Conservation (phyloP, 257 asterid species). For the Leptodermis oblonga region DNA sequence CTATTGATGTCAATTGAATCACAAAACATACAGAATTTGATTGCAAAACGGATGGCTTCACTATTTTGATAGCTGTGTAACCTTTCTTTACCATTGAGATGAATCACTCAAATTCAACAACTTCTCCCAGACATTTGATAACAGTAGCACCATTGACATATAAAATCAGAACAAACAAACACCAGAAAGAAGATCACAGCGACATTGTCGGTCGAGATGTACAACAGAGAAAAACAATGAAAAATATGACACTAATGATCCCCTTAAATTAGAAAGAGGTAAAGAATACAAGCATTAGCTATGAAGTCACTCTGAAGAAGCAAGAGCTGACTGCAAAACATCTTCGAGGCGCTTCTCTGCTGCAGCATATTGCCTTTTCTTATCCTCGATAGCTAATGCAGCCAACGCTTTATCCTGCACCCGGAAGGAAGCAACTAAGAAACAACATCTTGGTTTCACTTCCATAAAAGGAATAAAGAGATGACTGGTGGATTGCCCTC, state of each 20-base stretch:
- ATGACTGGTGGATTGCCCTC: background rate
- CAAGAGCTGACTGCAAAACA: constrained; percentile 95
- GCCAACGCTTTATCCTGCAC: constrained; percentile 94
- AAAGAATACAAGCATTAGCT: background rate
- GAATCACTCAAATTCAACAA: background rate
- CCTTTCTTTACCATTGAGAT: constrained; percentile 1
- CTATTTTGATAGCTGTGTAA: background rate
- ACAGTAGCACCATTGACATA: background rate
- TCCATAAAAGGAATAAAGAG: constrained; percentile 4
- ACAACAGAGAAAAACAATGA: background rate
- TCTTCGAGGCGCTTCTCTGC: constrained; percentile 98
- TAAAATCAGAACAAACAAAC: constrained; percentile 1
- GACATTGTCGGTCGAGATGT: background rate
- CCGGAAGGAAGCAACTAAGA: constrained; percentile 5
- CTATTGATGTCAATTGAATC: no score
- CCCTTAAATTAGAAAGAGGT: background rate
- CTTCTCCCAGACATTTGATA: background rate
- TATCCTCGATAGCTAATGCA: constrained; percentile 92
- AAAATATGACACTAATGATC: background rate
- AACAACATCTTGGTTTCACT: constrained; percentile 9
- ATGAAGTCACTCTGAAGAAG: constrained; percentile 49
- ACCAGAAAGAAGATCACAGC: background rate
- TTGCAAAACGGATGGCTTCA: background rate
- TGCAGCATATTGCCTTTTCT: constrained; percentile 86
- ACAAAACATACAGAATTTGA: background rate